phyloP scores from a whole-genome alignment of 805 yeast species.

The Pichia pseudocactophila region DNA sequence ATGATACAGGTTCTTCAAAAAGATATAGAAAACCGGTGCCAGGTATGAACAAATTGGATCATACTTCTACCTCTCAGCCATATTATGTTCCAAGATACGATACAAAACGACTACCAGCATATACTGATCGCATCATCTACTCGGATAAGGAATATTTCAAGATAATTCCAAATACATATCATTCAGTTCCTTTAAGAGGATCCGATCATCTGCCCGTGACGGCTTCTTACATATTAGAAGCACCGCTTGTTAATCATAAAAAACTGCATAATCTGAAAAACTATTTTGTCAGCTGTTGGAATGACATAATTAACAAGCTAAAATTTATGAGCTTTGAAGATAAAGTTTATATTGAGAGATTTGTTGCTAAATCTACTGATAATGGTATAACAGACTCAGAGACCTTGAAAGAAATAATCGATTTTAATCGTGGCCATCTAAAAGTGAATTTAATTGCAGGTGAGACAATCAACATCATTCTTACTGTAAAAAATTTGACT shows the following conservation, averaged over 20 bases:
- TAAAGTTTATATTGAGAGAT: not conserved
- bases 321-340: conserved; percentile 34
- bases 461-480: conserved; percentile 8
- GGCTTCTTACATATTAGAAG: conserved; percentile 27
- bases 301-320: conserved; percentile 17
- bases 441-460: conserved; percentile 7
- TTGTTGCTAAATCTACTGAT: conserved; percentile 13
- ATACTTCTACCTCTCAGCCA: not conserved
- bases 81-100: conserved; percentile 19
- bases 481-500: conserved; percentile 30
- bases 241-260: conserved; percentile 30
- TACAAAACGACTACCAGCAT: conserved; percentile 40
- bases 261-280: conserved; percentile 29
- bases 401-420: conserved; percentile 6
- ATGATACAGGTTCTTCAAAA: not conserved
- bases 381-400: conserved; percentile 17
- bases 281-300: conserved; percentile 26
- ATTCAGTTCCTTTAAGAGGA: conserved; percentile 18
- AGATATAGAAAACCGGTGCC: conserved; percentile 5
- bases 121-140: conserved; percentile 48
- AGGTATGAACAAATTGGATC: not conserved
- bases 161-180: conserved; percentile 15
- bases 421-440: conserved; percentile 1
- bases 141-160: conserved; percentile 18
- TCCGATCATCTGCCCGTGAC: conserved; percentile 55